phyloP scores from a whole-genome alignment of 2,329 filamentous ascomycete species.

The Pseudopithomyces maydicus region DNA sequence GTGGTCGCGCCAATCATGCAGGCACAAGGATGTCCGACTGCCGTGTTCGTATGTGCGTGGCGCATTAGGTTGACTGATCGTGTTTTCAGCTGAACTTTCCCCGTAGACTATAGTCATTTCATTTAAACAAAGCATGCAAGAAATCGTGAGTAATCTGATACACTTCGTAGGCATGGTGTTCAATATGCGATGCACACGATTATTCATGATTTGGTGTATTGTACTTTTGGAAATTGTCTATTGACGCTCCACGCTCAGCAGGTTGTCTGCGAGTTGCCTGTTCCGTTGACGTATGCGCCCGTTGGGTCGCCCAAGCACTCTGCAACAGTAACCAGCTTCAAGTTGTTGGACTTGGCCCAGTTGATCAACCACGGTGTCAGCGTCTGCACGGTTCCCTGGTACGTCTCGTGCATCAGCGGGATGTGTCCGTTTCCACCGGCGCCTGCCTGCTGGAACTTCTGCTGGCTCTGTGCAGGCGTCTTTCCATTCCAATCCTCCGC shows the following conservation, averaged over 20 bases:
- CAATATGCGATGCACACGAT: too few species aligned
- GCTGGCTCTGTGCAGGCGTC: conserved; percentile 37
- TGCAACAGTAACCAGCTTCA: conserved; percentile 42
- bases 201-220: too few species aligned
- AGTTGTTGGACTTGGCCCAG: conserved; percentile 42
- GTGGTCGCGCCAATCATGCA: conserved; percentile 2
- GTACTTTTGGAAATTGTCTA: too few species aligned
- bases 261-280: conserved; percentile 21
- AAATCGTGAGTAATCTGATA: too few species aligned
- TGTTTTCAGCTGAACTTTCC: background rate
- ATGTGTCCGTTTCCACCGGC: conserved; percentile 43
- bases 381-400: conserved; percentile 38
- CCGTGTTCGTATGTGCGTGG: background rate
- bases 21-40: background rate
- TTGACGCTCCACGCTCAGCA: conserved; percentile 17
- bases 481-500: conserved; percentile 42
- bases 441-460: conserved; percentile 37
- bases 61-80: background rate
- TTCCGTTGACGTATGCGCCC: conserved; percentile 34
- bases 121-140: too few species aligned
- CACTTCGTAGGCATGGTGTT: too few species aligned
- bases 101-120: too few species aligned
- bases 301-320: conserved; percentile 38
- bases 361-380: conserved; percentile 44
- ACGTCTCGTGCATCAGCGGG: conserved; percentile 43